Conservation (phyloP, 2,329 filamentous ascomycete species). For the Zalaria obscura region DNA sequence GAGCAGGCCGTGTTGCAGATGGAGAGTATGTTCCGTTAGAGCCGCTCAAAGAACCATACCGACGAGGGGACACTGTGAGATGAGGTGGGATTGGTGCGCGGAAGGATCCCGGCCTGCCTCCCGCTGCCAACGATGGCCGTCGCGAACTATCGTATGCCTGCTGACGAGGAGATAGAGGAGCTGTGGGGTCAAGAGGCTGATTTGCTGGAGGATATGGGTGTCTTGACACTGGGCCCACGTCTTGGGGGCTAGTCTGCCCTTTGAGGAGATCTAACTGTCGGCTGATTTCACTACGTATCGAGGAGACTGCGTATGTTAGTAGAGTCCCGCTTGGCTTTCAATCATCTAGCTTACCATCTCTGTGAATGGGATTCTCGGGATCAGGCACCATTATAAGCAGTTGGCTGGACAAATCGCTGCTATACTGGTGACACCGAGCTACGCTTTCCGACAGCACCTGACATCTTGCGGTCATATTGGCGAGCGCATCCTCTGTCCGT, state of each 20-base stretch:
- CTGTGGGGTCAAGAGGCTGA: constrained; percentile 38
- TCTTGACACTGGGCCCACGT: constrained; percentile 48
- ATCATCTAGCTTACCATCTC: constrained; percentile 52
- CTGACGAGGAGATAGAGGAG: constrained; percentile 10
- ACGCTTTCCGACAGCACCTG: constrained; percentile 72
- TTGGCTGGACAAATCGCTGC: constrained; percentile 67
- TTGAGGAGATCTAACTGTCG: constrained; percentile 46
- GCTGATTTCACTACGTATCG: constrained; percentile 49
- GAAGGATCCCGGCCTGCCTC: constrained; percentile 51
- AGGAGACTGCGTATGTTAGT: constrained; percentile 24
- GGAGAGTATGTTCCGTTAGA: constrained; percentile 50
- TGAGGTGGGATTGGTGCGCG: constrained; percentile 71
- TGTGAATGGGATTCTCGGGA: constrained; percentile 62
- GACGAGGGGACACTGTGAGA: constrained; percentile 61
- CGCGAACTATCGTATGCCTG: constrained; percentile 61
- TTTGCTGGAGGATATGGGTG: constrained; percentile 48
- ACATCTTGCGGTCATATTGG: constrained; percentile 67
- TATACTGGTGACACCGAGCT: constrained; percentile 62
- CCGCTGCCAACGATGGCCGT: constrained; percentile 51
- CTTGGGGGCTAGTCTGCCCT: constrained; percentile 45
- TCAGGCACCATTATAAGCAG: constrained; percentile 61
- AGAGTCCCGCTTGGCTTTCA: too few species aligned
- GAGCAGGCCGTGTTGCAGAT: constrained; percentile 58
- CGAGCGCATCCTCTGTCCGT: constrained; percentile 70
- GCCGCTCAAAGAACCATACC: constrained; percentile 74